Conservation (phyloP, 73 alveolate species). For the Breviolum minutum region DNA sequence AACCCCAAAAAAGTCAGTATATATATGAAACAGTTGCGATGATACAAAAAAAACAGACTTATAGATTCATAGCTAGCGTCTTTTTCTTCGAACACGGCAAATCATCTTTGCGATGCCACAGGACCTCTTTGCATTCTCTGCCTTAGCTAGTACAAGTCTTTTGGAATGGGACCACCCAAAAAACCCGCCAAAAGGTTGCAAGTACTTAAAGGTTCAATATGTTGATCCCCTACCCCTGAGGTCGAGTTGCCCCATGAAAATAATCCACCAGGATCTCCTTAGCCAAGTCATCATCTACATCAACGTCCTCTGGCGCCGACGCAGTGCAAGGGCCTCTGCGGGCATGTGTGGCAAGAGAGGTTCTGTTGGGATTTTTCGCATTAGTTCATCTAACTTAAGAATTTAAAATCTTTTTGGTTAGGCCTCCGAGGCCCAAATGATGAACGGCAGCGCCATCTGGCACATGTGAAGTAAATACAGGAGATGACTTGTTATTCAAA, state of each 20-base stretch:
- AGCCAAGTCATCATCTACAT: conserved; percentile 10
- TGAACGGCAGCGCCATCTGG: neutral
- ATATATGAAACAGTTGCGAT: neutral
- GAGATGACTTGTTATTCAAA: too few relatives aligned
- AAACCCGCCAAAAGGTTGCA: neutral
- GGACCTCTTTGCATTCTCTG: neutral
- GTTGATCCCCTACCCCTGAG: neutral
- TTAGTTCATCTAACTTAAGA: neutral
- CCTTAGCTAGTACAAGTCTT: neutral
- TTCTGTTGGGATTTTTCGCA: neutral
- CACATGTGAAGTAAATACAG: neutral
- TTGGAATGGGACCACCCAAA: neutral
- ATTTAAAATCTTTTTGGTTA: neutral
- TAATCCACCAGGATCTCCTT: conserved; percentile 6
- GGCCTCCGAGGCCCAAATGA: too few relatives aligned
- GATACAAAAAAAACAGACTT: neutral
- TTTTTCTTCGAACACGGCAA: neutral
- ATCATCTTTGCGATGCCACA: neutral
- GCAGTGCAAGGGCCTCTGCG: neutral
- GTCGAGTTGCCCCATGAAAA: neutral
- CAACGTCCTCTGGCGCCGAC: neutral
- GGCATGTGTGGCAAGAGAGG: neutral
- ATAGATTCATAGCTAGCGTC: neutral
- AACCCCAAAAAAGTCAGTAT: neutral
- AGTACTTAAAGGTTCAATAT: neutral